Conservation (phyloP, 495 filamentous ascomycete species). For the Gamarada debralockiae region DNA sequence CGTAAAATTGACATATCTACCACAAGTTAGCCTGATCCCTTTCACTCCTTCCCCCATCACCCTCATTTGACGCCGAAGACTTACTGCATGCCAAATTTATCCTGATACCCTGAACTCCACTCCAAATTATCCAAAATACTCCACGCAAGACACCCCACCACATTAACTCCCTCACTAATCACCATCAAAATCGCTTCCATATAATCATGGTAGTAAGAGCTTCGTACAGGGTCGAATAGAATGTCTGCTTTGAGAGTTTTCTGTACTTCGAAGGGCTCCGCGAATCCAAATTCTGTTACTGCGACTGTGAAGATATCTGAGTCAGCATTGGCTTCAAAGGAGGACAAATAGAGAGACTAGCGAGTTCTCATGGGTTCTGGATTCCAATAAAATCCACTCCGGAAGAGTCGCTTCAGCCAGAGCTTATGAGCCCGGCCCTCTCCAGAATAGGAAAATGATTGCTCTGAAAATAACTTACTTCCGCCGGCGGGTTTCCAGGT, state of each 20-base stretch:
- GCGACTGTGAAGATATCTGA: no score
- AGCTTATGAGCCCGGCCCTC: no score
- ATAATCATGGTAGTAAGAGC: constrained; percentile 34
- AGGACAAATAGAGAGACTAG: no score
- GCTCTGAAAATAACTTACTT: no score
- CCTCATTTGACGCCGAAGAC: no score
- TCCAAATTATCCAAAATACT: constrained; percentile 26
- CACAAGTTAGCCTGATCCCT: background rate
- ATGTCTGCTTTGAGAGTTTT: constrained; percentile 28
- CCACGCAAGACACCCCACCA: constrained; percentile 39
- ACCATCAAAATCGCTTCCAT: constrained; percentile 33
- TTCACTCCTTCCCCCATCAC: no score
- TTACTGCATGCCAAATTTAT: constrained; percentile 22
- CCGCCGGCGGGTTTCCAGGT: constrained; percentile 8
- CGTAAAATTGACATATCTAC: constrained; percentile 33
- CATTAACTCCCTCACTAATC: constrained; percentile 32
- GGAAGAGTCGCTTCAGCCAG: no score
- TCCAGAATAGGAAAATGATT: no score
- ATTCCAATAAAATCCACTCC: no score
- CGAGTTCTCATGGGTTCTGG: no score
- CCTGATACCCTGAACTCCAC: constrained; percentile 1
- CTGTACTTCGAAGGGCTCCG: constrained; percentile 36
- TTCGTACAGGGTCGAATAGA: constrained; percentile 30
- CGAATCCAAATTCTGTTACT: constrained; percentile 39
- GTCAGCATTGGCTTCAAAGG: no score